Evolutionary conservation across 352 stramenopile genomes (phyloP), one percentile per base, ranked within the genome.

Genomic region (Globisporangium uncinulatum): DNA sequence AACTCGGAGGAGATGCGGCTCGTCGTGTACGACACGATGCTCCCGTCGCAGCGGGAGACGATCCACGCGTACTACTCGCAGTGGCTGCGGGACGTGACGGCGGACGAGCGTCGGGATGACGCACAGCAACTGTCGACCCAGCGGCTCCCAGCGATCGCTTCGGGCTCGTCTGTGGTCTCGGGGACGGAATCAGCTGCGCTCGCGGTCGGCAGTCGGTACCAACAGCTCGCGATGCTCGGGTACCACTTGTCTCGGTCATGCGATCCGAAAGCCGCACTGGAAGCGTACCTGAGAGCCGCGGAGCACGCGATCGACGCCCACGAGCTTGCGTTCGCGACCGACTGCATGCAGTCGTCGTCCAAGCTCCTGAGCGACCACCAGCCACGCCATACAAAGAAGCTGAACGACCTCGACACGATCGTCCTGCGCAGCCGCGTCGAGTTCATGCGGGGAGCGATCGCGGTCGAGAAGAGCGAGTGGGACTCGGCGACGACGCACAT

Each of bases 321-420:
- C 45, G 81, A 88, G 52, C 57, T 87, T 15, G 71, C 73, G 1
- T 92, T 89, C 51, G 81, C 76, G 2, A 74, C 81, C 24, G 79
- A 86, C 39, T 92, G 81, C 63, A 82, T 92, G 69, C 79, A 84
- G 49, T 84, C 77, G n/a, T 81, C 81, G 21, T 83, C 69, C 63
- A 83, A 83, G 41, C 83, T 86, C 42, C 42, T 92, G 19, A 79
- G 80, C 19, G 70, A 81, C 4, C 64, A 81, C 4, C 64, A 71
- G 14, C 63, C 70, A 8, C 65, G 69, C 9, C 24, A 29, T 29
- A 51, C 61, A 1, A 66, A 67, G 45, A 77, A 85, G 31, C 52
- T 89, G 5, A 70, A 67, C 31, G 76, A 92, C 8, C 57, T 87
- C 11, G 79, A 89, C 21, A 73, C 67, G 14, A 83, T 87, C 43